phyloP scores from a whole-genome alignment of 139 green algal species.

The Volvox reticuliferus region DNA sequence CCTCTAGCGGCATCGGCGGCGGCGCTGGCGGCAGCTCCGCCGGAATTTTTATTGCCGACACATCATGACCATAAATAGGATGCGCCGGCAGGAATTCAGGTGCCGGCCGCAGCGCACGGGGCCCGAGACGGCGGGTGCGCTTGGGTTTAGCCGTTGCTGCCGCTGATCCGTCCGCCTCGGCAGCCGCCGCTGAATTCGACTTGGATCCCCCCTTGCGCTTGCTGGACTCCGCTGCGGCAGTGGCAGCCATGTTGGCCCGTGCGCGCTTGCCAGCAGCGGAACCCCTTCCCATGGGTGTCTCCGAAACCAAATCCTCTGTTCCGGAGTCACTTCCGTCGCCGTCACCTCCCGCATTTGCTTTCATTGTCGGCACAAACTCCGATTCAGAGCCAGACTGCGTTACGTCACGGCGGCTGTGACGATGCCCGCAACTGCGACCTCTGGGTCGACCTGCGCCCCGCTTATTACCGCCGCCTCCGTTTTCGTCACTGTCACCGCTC shows the following conservation, averaged over 20 bases:
- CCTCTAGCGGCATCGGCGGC: slow-evolving; percentile 3
- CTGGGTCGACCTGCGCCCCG: background rate
- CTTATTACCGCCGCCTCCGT: background rate
- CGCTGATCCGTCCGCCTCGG: background rate
- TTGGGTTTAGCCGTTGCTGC: background rate
- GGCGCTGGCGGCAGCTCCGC: background rate
- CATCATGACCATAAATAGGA: background rate
- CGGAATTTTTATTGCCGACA: background rate
- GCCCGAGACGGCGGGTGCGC: background rate
- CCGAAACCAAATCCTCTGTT: background rate
- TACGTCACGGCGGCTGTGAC: background rate
- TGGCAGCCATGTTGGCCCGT: background rate
- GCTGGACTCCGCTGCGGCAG: background rate
- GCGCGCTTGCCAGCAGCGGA: background rate
- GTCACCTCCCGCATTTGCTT: background rate
- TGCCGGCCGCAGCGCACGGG: background rate
- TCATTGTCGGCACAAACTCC: background rate
- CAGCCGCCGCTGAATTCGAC: background rate
- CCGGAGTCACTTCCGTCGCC: background rate
- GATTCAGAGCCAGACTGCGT: slow-evolving; percentile 17
- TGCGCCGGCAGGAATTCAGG: background rate
- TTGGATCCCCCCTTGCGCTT: background rate
- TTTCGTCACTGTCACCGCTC: background rate
- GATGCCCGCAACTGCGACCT: background rate
- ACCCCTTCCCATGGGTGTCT: background rate